phyloP scores from a whole-genome alignment of 179 eudicot species.

The Gypsophila paniculata region DNA sequence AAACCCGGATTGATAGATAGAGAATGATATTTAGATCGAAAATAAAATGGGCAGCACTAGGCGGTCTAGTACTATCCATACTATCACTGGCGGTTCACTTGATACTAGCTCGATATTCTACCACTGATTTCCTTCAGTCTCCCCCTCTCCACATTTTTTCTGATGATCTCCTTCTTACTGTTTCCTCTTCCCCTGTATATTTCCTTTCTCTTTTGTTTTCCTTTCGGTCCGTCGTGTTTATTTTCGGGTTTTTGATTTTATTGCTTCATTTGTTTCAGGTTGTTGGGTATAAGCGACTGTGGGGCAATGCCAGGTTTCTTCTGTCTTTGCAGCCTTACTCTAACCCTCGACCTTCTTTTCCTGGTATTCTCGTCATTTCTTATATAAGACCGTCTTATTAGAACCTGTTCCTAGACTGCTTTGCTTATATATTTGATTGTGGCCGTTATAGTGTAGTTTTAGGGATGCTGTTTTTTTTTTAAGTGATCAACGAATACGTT shows the following conservation, averaged over 20 bases:
- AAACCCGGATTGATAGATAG: neutral
- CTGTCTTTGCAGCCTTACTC: conserved; percentile 76
- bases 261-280: conserved; percentile 35
- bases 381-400: neutral
- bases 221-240: neutral
- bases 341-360: conserved; percentile 56
- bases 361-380: conserved; percentile 41
- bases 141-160: conserved; percentile 33
- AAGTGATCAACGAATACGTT: too few species aligned
- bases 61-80: conserved; percentile 63
- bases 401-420: too few species aligned
- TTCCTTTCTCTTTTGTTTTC: neutral
- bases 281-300: conserved; percentile 52
- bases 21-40: conserved; percentile 70
- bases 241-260: neutral
- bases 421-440: too few species aligned
- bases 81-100: conserved; percentile 70
- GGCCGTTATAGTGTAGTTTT: neutral
- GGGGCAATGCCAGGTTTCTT: conserved; percentile 60
- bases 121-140: conserved; percentile 47
- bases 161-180: conserved; percentile 51
- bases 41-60: conserved; percentile 87
- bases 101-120: conserved; percentile 68
- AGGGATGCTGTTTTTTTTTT: neutral
- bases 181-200: conserved; percentile 41